Base-by-base conservation (phyloP, 139 green algal genomes). In the Raphidocelis subcapitata region DNA sequence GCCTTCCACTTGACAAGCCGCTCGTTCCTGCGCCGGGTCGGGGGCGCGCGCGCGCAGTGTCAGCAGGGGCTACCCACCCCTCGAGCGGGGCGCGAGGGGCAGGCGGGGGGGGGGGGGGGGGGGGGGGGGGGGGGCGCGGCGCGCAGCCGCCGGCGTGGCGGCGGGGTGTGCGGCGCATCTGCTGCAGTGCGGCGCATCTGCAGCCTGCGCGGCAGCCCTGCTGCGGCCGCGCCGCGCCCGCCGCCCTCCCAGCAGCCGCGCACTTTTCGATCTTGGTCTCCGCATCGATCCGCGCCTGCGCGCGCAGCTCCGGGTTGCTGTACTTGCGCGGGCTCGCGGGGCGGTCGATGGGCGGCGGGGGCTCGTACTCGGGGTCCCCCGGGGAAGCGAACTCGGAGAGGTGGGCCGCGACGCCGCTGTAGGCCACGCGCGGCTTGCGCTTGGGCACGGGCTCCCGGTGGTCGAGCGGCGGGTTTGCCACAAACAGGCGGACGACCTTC, bases 261-360 rank as follows among this genome's bases (percentile, higher is more conserved):
- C 61, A 90, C 87, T 93, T 94, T 65, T 96, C 91, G 0, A 56
- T 61, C 47, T 84, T 87, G 15, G 82, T 92, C 74, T 94, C 88
- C 0, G 74, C 63, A 32, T 96, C 85, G 18, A 96, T 26, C 2
- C 89, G 74, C 0, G 82, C 86, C 72, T 97, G 91, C 0, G 71
- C 21, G 1, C 55, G n/a, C 36, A 93, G 77, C 85, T 97, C 92
- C 1, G 74, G 85, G 73, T 96, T 97, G 21, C 78, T 67, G 33
- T 89, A 89, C 5, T 88, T 49, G 1, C 89, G 72, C 5, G 73
- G 62, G 23, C 65, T 62, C 4, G 83, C 64, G 1, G 80, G 70
- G 21, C 69, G 28, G 12, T 84, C 79, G 16, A 77, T 62, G 56
- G 76, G 72, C 0, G 59, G n/a, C 26, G 77, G 75, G 14, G 86